Conservation (phyloP, 2,329 filamentous ascomycete species). For the Hypoxylon sp. region DNA sequence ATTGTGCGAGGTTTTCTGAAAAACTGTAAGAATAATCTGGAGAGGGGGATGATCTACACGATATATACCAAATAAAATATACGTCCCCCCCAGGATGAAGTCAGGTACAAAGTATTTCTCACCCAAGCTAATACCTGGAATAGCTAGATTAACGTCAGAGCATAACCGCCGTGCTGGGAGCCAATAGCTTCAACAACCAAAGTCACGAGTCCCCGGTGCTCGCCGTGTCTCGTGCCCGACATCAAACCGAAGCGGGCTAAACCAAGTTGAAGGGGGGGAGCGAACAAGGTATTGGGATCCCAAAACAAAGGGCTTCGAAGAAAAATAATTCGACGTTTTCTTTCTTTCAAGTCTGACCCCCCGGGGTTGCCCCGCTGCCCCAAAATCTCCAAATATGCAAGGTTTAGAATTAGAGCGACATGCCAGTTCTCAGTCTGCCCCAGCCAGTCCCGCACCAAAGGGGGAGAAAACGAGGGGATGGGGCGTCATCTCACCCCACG, state of each 20-base stretch:
- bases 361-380: conserved; percentile 14
- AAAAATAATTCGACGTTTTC: conserved; percentile 11
- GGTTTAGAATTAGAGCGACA: conserved; percentile 37
- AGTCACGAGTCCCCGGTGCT: conserved; percentile 31
- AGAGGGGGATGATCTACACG: conserved; percentile 38
- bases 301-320: conserved; percentile 4
- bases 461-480: conserved; percentile 13
- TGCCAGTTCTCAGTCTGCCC: conserved; percentile 13
- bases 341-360: conserved; percentile 13
- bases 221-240: conserved; percentile 40
- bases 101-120: conserved; percentile 15
- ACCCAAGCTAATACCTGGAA: conserved; percentile 26
- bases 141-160: conserved; percentile 28
- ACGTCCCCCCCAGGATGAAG: conserved; percentile 5
- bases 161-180: conserved; percentile 17
- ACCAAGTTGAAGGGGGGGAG: neutral
- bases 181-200: conserved; percentile 18
- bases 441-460: conserved; percentile 25
- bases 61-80: conserved; percentile 35
- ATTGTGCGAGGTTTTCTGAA: conserved; percentile 30
- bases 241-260: conserved; percentile 33
- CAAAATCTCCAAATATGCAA: conserved; percentile 38
- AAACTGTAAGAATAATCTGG: conserved; percentile 14
- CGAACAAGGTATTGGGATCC: conserved; percentile 19
- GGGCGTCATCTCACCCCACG: conserved; percentile 28